Percentiles rank a stretch among this genome's conserved stretches.
These are phyloP conservation scores for Sporothrix sp. DNA, from an alignment of 2,329 filamentous ascomycete species.

Conservation along the genomic window DNA sequence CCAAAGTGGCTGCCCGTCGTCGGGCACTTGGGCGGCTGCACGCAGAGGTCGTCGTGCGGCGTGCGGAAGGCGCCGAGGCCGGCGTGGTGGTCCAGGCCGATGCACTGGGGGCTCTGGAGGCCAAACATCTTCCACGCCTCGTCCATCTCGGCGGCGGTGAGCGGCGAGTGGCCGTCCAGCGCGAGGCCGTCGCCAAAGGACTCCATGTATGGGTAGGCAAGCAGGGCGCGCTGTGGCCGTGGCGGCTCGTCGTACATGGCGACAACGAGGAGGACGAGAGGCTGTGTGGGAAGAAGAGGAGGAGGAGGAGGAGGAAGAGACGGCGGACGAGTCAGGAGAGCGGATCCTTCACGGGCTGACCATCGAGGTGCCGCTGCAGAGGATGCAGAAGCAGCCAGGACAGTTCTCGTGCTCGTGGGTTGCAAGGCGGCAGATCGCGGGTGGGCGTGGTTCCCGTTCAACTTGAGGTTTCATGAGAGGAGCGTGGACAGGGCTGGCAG, in stretches of 20 bases:
- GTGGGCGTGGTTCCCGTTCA: too few species aligned
- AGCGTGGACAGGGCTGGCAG: too few species aligned
- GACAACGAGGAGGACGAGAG: background rate
- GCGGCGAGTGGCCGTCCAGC: constrained; percentile 1
- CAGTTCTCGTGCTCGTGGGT: background rate
- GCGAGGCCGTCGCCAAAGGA: constrained; percentile 11
- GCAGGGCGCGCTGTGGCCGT: constrained; percentile 12
- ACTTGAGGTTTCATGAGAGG: background rate
- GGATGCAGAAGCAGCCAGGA: background rate
- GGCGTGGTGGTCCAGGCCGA: constrained; percentile 9
- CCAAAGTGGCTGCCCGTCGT: constrained; percentile 10
- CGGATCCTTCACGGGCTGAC: too few species aligned
- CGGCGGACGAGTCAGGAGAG: background rate
- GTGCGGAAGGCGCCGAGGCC: constrained; percentile 11
- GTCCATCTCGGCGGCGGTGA: constrained; percentile 13
- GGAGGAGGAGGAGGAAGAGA: background rate
- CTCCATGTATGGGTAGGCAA: constrained; percentile 10
- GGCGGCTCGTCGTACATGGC: constrained; percentile 11
- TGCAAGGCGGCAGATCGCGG: too few species aligned
- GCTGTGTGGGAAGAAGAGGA: background rate
- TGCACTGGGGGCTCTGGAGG: constrained; percentile 15
- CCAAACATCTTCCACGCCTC: constrained; percentile 15
- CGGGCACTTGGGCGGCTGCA: constrained; percentile 15
- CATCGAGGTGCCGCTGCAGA: too few species aligned
- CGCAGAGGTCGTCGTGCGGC: constrained; percentile 18